Evolutionary conservation across 768 basidiomycete species (phyloP), one percentile per base, ranked within the genome.

Genomic region (Mrakia gelida): DNA sequence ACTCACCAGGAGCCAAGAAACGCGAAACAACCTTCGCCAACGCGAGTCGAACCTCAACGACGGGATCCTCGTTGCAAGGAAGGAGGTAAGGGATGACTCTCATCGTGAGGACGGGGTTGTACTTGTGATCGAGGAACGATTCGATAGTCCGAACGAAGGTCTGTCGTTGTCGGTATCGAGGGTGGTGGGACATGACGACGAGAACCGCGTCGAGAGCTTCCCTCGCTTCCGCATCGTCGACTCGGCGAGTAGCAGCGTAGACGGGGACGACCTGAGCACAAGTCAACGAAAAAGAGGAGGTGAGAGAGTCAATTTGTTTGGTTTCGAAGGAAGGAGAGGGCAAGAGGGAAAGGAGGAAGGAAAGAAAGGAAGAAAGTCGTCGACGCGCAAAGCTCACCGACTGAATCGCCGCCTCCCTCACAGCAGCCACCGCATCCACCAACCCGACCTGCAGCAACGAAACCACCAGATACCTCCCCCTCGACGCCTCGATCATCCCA

Each of bases 1-100:
- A 80, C 83, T 54, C 28, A 82, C 82, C 76, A 26, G 75, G 70
- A 4, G 76, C 81, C 32, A 84, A 85, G 1, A 85, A 80, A 34
- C 82, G 80, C 3, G 89, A 89, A 61, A 90, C 84, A 67, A 93
- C 87, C 71, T 94, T 88, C n/a, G 95, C 91, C 3, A 94, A 87
- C 10, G 90, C 91, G 76, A 97, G 93, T 67, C 94, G 88, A 49
- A 97, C 94, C 79, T 93, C 94, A 72, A 92, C 87, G 18, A 96
- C 90, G 52, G 82, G 81, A 82, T 98, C 95, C 45, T 86, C 82
- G 7, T 89, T 88, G 61, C 95, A 86, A 63, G 82, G 81, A 38
- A 82, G 34, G 82, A 61, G 81, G 84, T 61, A 82, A 81, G 45
- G 84, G 80, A 38, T 89, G 83, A 74, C 94, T 86, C 16, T 87